A percentile compares a stretch with the other conserved stretches of the same genome.
Conservation (phyloP, 371 early-diverging fungal species). For the Quaeritorhiza haematococci region DNA sequence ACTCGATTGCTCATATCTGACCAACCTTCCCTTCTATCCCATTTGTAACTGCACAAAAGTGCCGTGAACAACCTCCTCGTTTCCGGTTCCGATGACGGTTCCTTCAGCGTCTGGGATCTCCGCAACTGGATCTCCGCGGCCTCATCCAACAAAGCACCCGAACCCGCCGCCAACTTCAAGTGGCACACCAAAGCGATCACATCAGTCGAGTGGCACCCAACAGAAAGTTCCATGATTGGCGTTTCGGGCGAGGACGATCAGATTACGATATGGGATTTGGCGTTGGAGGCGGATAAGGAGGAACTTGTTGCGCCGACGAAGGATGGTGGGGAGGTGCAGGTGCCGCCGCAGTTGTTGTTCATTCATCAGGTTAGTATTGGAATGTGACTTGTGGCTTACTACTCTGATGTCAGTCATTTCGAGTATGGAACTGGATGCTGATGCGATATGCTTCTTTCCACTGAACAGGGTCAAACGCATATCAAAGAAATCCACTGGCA, state of each 20-base stretch:
- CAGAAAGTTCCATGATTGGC: constrained; percentile 87
- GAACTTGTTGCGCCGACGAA: constrained; percentile 33
- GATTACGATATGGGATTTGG: constrained; percentile 94
- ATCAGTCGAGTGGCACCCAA: constrained; percentile 95
- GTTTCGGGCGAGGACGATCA: constrained; percentile 94
- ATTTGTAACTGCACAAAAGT: constrained; percentile 26
- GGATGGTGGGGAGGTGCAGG: constrained; percentile 60
- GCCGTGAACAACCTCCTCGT: constrained; percentile 80
- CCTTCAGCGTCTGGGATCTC: constrained; percentile 93
- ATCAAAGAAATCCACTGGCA: constrained; percentile 97
- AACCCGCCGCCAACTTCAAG: constrained; percentile 89
- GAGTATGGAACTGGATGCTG: too few species aligned
- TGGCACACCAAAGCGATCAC: constrained; percentile 93
- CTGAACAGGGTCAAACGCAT: constrained; percentile 85
- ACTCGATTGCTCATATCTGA: too few species aligned
- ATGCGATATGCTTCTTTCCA: too few species aligned
- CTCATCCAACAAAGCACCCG: constrained; percentile 44
- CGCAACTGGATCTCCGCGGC: constrained; percentile 55
- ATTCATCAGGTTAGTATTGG: constrained; percentile 69
- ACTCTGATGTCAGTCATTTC: constrained; percentile 6
- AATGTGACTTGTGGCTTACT: neutral
- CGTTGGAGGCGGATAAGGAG: constrained; percentile 90
- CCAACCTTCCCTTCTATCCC: constrained; percentile 5
- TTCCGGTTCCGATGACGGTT: constrained; percentile 90
- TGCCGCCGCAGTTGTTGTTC: constrained; percentile 94